phyloP scores from a whole-genome alignment of 192 early-diverging fungal genomes.

The Tieghemiomyces parasiticus region DNA sequence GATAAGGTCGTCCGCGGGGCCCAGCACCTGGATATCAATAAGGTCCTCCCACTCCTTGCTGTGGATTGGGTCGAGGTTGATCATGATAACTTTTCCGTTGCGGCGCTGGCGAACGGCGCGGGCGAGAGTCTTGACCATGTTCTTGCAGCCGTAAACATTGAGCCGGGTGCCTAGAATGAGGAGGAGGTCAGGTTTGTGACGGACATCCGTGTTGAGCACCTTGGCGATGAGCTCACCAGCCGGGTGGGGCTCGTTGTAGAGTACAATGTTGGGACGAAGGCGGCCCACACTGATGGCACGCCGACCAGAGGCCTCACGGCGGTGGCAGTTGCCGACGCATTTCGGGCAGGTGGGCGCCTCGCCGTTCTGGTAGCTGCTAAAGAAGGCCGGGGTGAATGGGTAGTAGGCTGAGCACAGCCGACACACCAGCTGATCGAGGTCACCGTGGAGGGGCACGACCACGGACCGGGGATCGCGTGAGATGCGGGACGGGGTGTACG shows the following conservation, averaged over 20 bases:
- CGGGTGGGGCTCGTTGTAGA: slow-evolving; percentile 50
- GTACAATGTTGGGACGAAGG: slow-evolving; percentile 45
- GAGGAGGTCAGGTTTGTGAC: slow-evolving; percentile 51
- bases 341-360: slow-evolving; percentile 10
- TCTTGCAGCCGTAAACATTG: slow-evolving; percentile 63
- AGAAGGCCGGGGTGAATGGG: slow-evolving; percentile 17
- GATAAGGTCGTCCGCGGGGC: slow-evolving; percentile 39
- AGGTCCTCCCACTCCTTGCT: slow-evolving; percentile 62
- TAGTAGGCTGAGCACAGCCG: slow-evolving; percentile 27
- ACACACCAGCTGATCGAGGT: slow-evolving; percentile 38
- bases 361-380: not conserved
- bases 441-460: slow-evolving; percentile 48
- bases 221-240: slow-evolving; percentile 50
- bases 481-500: slow-evolving; percentile 9
- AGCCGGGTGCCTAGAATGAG: slow-evolving; percentile 84
- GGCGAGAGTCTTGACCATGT: slow-evolving; percentile 59
- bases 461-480: not conserved
- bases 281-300: slow-evolving; percentile 25
- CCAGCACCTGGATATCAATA: slow-evolving; percentile 66
- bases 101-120: slow-evolving; percentile 34
- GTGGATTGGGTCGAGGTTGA: slow-evolving; percentile 50
- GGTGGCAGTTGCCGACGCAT: not conserved
- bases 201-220: slow-evolving; percentile 36
- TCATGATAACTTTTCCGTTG: slow-evolving; percentile 45
- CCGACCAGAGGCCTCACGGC: slow-evolving; percentile 25